phyloP scores from a whole-genome alignment of 441 rosid genomes.

The Hura crepitans region DNA sequence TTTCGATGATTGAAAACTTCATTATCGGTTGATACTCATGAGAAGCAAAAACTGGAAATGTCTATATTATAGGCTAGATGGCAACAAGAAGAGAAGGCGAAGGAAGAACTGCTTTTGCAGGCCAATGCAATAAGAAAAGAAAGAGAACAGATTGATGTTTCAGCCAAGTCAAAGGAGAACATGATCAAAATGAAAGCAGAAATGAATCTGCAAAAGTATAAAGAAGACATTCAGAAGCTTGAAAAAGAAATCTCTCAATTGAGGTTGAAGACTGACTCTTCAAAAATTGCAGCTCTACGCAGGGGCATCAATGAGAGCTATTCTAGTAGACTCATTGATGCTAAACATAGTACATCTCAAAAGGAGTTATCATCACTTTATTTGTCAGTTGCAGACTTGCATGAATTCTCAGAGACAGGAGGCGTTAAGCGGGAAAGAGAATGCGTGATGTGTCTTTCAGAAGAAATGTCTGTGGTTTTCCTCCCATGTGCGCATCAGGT shows the following conservation, averaged over 20 bases:
- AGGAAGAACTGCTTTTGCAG: constrained; percentile 49
- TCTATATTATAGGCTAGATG: constrained; percentile 67
- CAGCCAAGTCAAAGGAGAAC: constrained; percentile 59
- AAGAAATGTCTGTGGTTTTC: constrained; percentile 84
- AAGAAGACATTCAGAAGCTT: constrained; percentile 62
- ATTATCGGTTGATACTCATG: constrained; percentile 30
- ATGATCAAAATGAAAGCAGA: constrained; percentile 63
- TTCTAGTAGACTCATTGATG: constrained; percentile 37
- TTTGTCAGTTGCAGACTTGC: constrained; percentile 31
- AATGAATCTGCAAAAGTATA: constrained; percentile 50
- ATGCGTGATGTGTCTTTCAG: constrained; percentile 98
- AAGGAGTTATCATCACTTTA: constrained; percentile 28
- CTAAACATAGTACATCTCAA: constrained; percentile 21
- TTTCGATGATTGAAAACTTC: constrained; percentile 14
- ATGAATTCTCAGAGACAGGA: constrained; percentile 33
- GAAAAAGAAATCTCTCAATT: constrained; percentile 70
- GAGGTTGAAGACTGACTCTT: constrained; percentile 66
- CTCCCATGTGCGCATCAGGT: constrained; percentile 94
- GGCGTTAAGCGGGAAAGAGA: constrained; percentile 86
- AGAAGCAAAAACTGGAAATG: constrained; percentile 15
- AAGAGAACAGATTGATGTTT: constrained; percentile 56
- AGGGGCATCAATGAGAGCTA: constrained; percentile 69
- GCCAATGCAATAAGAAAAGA: constrained; percentile 55
- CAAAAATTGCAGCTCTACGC: constrained; percentile 78
- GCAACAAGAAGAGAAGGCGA: constrained; percentile 66